Evolutionary conservation across 164 flowering plant species (phyloP), one percentile per base, ranked within the genome.

Genomic region (Hamamelis virginiana): DNA sequence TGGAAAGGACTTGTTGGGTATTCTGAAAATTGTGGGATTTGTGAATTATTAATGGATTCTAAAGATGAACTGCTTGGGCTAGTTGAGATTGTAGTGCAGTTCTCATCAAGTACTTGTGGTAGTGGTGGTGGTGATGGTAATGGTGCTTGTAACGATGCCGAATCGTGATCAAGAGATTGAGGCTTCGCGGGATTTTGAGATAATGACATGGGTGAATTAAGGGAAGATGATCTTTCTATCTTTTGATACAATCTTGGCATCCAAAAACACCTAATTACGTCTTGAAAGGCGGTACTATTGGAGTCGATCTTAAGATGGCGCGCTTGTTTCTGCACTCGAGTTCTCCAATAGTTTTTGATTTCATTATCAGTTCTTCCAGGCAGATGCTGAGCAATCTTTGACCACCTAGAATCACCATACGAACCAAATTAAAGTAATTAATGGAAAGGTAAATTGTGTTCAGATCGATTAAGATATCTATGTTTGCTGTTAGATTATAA

Each of bases 351-450:
- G 69, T 92, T 92, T 80, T 92, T 92, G 57, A 92, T 92, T 57
- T 90, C 97, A 60, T 92, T 92, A 41, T 92, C 97, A 14, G 97
- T 92, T 75, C 97, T 82, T 68, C 97, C 97, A 26, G 97, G 97
- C 48, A 92, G 73, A 59, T 87, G 82, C 59, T 84, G 87, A 11
- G 97, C 97, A 67, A 92, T 92, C 75, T 84, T 89, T 5, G 97
- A 92, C 97, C 97, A 92, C 81, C 97, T 92, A 69, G 0, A 26
- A 57, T 18, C 41, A 26, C 5, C 18, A 44, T 66, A 59, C 9
- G 48, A n/a, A 19, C 3, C 57, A 53, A 4, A 59, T 44, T n/a
- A n/a, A 62, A 60, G 18, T 21, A n/a, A 50, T 28, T n/a, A 28
- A 23, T 26, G 21, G 23, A 47, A 19, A 5, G 15, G 12, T 18